Percentiles rank a stretch among this genome's conserved stretches.
Conservation (phyloP, 2,329 filamentous ascomycete species). For the Ceratocystis variospora region DNA sequence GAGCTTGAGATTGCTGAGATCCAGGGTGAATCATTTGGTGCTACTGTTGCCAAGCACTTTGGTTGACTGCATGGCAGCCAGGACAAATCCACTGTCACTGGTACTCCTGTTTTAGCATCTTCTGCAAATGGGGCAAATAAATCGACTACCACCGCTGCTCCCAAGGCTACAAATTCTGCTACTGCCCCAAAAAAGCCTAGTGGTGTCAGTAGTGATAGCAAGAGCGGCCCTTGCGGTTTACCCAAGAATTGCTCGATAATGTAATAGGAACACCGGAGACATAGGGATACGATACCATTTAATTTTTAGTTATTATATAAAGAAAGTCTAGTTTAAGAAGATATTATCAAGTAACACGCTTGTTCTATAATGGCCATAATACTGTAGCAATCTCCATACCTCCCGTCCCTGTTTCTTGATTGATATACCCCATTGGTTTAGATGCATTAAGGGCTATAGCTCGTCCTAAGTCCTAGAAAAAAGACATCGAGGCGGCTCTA, state of each 20-base stretch:
- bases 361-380: too few species aligned
- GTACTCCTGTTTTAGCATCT: slow-evolving; percentile 19
- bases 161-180: slow-evolving; percentile 20
- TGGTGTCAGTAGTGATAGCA: slow-evolving; percentile 34
- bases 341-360: not conserved
- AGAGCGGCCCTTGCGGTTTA: slow-evolving; percentile 62
- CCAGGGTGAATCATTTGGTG: slow-evolving; percentile 79
- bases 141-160: not conserved
- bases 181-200: slow-evolving; percentile 20
- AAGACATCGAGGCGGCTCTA: not conserved
- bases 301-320: slow-evolving; percentile 9
- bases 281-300: slow-evolving; percentile 14
- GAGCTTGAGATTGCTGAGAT: slow-evolving; percentile 68
- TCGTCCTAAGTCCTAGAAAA: too few species aligned
- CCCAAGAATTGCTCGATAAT: slow-evolving; percentile 30
- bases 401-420: too few species aligned
- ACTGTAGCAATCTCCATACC: too few species aligned
- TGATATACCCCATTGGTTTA: too few species aligned
- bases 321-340: not conserved
- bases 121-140: not conserved
- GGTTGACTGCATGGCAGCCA: slow-evolving; percentile 63
- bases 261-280: slow-evolving; percentile 9
- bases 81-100: slow-evolving; percentile 23
- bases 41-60: slow-evolving; percentile 55
- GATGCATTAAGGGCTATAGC: too few species aligned